Percentiles rank a stretch among this genome's conserved stretches.
These are phyloP conservation scores for Fonsecaea multimorphosa DNA, from an alignment of 2,329 filamentous ascomycete genomes.

Conservation along the genomic window DNA sequence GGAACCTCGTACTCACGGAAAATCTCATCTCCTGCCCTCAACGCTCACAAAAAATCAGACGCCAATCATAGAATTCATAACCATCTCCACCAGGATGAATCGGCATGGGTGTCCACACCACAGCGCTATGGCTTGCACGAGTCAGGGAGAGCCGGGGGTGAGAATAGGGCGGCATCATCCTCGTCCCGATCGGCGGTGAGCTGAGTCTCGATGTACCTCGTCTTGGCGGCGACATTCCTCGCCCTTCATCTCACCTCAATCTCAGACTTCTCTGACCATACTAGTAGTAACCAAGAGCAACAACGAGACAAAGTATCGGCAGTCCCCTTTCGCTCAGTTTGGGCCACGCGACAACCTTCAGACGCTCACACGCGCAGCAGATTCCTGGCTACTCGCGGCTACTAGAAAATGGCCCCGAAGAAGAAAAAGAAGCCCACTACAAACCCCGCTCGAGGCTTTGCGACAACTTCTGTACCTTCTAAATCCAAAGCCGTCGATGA, in stretches of 20 bases:
- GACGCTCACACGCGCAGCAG: neutral
- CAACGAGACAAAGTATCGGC: neutral
- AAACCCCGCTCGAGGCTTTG: slow-evolving; percentile 90
- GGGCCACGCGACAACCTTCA: neutral
- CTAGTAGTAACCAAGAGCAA: neutral
- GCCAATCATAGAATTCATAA: too few species aligned
- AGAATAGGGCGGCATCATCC: too few species aligned
- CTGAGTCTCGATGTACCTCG: neutral
- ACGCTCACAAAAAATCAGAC: too few species aligned
- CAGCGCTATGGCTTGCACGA: too few species aligned
- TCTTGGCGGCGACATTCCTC: too few species aligned
- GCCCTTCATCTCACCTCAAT: too few species aligned
- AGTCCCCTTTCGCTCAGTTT: neutral
- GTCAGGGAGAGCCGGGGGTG: too few species aligned
- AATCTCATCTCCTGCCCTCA: too few species aligned
- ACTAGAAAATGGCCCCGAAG: slow-evolving; percentile 66
- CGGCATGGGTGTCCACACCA: too few species aligned
- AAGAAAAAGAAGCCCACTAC: slow-evolving; percentile 88
- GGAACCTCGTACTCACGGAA: too few species aligned
- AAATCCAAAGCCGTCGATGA: slow-evolving; percentile 67
- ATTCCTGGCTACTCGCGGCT: neutral
- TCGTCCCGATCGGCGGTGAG: neutral
- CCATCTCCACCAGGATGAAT: too few species aligned
- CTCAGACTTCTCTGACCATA: neutral
- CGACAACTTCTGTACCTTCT: slow-evolving; percentile 89